Percentiles rank a stretch among this genome's conserved stretches.
Evolutionary conservation across 768 basidiomycete species (phyloP).

Genomic region (Dentipellis fragilis): DNA sequence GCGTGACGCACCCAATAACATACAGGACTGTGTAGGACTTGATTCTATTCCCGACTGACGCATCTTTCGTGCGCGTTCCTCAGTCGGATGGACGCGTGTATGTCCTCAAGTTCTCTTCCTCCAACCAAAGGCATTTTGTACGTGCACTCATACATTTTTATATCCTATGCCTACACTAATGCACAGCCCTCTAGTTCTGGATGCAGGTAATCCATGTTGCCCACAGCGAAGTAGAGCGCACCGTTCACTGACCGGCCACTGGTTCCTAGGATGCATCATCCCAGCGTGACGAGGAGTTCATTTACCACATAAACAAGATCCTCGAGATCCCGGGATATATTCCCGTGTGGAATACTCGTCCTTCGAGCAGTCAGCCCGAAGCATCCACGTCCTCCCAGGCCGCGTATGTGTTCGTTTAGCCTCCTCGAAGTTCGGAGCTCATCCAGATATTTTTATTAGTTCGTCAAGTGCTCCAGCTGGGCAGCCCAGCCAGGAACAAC

Average conservation of each 20-base stretch:
- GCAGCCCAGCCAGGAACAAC: conserved; percentile 48
- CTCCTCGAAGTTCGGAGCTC: neutral
- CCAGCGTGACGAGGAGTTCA: conserved; percentile 63
- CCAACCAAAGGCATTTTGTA: conserved; percentile 84
- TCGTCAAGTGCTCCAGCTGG: neutral
- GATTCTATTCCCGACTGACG: conserved; percentile 82
- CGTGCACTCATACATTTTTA: conserved; percentile 17
- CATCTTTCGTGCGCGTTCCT: conserved; percentile 64
- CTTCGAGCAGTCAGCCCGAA: conserved; percentile 24
- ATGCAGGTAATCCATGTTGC: conserved; percentile 49
- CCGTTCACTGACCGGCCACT: neutral
- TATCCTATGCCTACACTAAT: neutral
- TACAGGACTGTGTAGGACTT: conserved; percentile 45
- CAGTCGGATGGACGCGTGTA: conserved; percentile 68
- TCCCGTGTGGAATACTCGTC: conserved; percentile 44
- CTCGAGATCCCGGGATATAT: conserved; percentile 57
- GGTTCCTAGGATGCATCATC: conserved; percentile 50
- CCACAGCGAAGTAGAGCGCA: neutral
- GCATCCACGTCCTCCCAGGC: conserved; percentile 36
- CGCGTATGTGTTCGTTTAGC: conserved; percentile 7
- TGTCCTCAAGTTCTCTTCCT: conserved; percentile 87
- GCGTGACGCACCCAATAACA: neutral
- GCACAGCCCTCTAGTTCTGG: conserved; percentile 53
- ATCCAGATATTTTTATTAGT: neutral
- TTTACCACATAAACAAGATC: conserved; percentile 58